These are phyloP conservation scores for Globisporangium lucens DNA, from an alignment of 352 stramenopile species.

Conservation along the genomic window DNA sequence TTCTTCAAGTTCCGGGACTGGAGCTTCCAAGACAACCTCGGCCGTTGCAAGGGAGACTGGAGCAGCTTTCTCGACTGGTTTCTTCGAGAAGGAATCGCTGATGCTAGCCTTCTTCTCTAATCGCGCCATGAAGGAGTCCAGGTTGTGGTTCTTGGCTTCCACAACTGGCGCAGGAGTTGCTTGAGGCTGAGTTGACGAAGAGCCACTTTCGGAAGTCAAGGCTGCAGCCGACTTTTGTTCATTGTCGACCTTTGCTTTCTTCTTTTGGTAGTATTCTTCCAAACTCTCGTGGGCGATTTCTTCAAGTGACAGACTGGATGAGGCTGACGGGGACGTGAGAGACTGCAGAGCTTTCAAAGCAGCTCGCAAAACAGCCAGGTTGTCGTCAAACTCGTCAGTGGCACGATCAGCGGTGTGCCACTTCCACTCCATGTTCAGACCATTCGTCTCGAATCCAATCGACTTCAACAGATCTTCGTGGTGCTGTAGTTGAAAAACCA, in stretches of 20 bases:
- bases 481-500: conserved; percentile 33
- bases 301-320: conserved; percentile 48
- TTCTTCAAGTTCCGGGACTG: not conserved
- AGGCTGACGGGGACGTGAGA: conserved; percentile 31
- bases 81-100: conserved; percentile 26
- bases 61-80: conserved; percentile 14
- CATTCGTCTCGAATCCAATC: conserved; percentile 72
- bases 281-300: conserved; percentile 46
- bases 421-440: conserved; percentile 83
- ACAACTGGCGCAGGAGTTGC: conserved; percentile 8
- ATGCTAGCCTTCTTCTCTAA: conserved; percentile 46
- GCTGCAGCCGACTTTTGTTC: conserved; percentile 6
- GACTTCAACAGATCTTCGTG: conserved; percentile 72
- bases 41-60: not conserved
- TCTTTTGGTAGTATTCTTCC: conserved; percentile 29
- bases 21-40: conserved; percentile 1
- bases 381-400: conserved; percentile 65
- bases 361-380: conserved; percentile 59
- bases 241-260: conserved; percentile 7
- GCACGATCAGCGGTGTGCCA: conserved; percentile 63
- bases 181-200: conserved; percentile 9
- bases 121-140: conserved; percentile 55
- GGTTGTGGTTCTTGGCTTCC: conserved; percentile 17
- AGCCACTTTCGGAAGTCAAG: not conserved
- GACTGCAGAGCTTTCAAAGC: conserved; percentile 61